Evolutionary conservation across 805 yeast species (phyloP).

Genomic region (Hanseniaspora mollemarum): DNA sequence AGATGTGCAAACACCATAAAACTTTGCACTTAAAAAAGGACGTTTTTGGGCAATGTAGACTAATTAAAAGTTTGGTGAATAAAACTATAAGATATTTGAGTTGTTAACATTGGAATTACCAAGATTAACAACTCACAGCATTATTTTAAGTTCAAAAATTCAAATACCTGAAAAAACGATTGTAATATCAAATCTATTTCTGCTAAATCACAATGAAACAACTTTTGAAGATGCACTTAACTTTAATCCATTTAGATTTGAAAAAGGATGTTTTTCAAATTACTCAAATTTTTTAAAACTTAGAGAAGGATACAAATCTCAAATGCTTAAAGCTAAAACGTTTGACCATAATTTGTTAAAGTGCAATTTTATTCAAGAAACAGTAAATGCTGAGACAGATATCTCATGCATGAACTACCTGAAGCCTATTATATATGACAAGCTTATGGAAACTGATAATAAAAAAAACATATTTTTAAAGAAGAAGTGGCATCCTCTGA

Average conservation of each 20-base stretch:
- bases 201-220: constrained; percentile 1
- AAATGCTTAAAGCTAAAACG: no score
- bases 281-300: no score
- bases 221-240: background rate
- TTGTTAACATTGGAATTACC: constrained; percentile 9
- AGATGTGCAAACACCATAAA: background rate
- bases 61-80: background rate
- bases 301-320: no score
- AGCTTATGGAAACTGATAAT: no score
- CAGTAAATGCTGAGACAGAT: no score
- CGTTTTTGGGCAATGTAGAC: constrained; percentile 3
- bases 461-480: no score
- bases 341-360: no score
- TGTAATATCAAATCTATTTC: constrained; percentile 7
- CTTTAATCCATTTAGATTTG: constrained; percentile 10
- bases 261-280: no score
- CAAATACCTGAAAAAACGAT: constrained; percentile 3
- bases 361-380: no score
- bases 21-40: background rate
- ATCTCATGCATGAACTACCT: no score
- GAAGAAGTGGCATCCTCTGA: no score
- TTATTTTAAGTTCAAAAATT: background rate
- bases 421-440: no score
- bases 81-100: constrained; percentile 4
- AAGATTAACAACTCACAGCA: constrained; percentile 1